A percentile compares a stretch with the other conserved stretches of the same genome.
Conservation (phyloP, 2,329 filamentous ascomycete species). For the Karstenula rhodostoma region DNA sequence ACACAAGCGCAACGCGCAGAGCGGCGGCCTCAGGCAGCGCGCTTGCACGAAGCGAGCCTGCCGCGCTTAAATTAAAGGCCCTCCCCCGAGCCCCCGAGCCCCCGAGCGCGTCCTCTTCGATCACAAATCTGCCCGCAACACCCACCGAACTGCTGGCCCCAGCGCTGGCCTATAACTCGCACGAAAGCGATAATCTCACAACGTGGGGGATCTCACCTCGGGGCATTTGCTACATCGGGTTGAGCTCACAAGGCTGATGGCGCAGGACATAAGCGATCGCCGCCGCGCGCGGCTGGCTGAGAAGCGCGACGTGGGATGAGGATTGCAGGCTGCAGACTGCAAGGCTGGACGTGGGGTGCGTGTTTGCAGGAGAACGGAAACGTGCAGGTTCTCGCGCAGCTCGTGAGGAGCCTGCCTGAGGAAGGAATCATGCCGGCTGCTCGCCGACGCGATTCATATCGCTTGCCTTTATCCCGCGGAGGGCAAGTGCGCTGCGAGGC, state of each 20-base stretch:
- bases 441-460: not conserved
- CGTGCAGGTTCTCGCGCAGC: not conserved
- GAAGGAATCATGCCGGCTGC: not conserved
- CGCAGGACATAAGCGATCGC: constrained; percentile 6
- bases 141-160: not conserved
- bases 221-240: not conserved
- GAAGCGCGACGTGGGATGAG: not conserved
- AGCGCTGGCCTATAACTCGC: not conserved
- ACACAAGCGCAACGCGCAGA: not conserved
- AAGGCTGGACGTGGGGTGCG: not conserved
- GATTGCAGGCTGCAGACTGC: not conserved
- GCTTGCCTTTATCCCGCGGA: no score
- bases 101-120: not conserved
- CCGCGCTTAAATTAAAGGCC: not conserved
- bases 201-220: not conserved
- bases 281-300: not conserved
- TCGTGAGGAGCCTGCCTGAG: not conserved
- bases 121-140: not conserved
- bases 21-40: not conserved
- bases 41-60: not conserved
- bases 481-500: not conserved
- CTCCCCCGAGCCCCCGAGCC: no score
- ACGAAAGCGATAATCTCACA: not conserved
- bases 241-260: constrained; percentile 1
- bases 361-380: not conserved